Base-by-base conservation (phyloP, 805 yeast species). In the Ogataea nonfermentans region DNA sequence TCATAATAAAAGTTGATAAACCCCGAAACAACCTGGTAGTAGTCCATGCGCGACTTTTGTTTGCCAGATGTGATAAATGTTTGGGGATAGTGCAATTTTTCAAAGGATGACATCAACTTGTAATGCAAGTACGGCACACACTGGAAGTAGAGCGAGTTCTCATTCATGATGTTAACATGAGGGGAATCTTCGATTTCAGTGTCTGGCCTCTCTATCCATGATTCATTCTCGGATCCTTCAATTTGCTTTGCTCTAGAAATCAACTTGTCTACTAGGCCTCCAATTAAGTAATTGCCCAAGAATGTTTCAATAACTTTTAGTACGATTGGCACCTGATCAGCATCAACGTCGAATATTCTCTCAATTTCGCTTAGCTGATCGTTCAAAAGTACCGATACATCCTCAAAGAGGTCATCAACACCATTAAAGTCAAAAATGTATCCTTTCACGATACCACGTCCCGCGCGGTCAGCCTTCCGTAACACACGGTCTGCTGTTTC, bases 1-100 rank as follows among this genome's bases (percentile, higher is more conserved):
- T 62, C 67, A 41, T 57, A 64, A 35, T 63, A 61, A 36, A 61
- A 63, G 42, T 61, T 61, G 13, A 63, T 57, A 37, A 63, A 59
- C 20, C 61, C 65, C 9, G 54, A 38, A 2, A 55, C 46, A 4
- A 64, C 52, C 27, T 50, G 55, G 8, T 37, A 17, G 36, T 63
- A 64, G 40, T 63, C 58, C 57, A 63, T 57, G n/a, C 40, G 22
- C 1, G 49, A 29, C 6, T 10, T 32, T 24, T 38, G 30, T 4
- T 37, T 42, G 9, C 35, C 32, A 10, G 42, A 35, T 5, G 31
- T 14, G 0, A 24, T 20, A 2, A 43, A 39, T 0, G 59, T 56
- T 12, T 51, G 31, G 3, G 68, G 67, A 40, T 56, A 64, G 2
- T 51, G 24, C 10, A 64, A 27, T 4, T 37, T 25, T 24, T 52